These are phyloP conservation scores for Pythium utonaiense DNA, from an alignment of 352 stramenopile species.

Conservation along the genomic window DNA sequence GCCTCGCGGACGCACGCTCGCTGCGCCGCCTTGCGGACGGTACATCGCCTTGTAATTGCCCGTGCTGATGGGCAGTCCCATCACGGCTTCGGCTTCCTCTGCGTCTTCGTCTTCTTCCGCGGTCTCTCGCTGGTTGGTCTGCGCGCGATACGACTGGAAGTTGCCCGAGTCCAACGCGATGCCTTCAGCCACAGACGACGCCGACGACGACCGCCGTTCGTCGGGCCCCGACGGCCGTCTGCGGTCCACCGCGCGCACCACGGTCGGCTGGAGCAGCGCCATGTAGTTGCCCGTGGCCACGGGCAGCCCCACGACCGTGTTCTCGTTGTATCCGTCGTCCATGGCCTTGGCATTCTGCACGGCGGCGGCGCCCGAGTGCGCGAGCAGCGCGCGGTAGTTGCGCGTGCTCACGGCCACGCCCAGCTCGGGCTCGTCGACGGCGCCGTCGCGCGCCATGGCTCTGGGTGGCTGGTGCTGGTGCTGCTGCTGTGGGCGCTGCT, in stretches of 20 bases:
- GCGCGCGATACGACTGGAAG: slow-evolving; percentile 21
- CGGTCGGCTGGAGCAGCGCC: slow-evolving; percentile 9
- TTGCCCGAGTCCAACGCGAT: slow-evolving; percentile 18
- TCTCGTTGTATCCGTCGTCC: slow-evolving; percentile 16
- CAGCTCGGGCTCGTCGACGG: slow-evolving; percentile 28
- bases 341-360: neutral
- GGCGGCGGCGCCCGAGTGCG: neutral
- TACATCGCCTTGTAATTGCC: slow-evolving; percentile 52
- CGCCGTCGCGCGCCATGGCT: slow-evolving; percentile 8
- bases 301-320: slow-evolving; percentile 26
- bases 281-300: slow-evolving; percentile 39
- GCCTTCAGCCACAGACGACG: slow-evolving; percentile 6
- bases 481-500: neutral
- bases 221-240: neutral
- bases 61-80: slow-evolving; percentile 57
- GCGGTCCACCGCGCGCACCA: neutral
- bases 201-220: neutral
- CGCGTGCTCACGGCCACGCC: slow-evolving; percentile 30
- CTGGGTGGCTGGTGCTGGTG: neutral
- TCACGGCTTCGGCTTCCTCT: slow-evolving; percentile 30
- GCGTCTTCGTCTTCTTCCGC: slow-evolving; percentile 19
- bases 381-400: slow-evolving; percentile 23
- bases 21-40: slow-evolving; percentile 5
- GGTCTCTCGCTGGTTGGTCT: slow-evolving; percentile 4
- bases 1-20: slow-evolving; percentile 30